Conservation (phyloP, 164 flowering plant species). For the Sedum album region DNA sequence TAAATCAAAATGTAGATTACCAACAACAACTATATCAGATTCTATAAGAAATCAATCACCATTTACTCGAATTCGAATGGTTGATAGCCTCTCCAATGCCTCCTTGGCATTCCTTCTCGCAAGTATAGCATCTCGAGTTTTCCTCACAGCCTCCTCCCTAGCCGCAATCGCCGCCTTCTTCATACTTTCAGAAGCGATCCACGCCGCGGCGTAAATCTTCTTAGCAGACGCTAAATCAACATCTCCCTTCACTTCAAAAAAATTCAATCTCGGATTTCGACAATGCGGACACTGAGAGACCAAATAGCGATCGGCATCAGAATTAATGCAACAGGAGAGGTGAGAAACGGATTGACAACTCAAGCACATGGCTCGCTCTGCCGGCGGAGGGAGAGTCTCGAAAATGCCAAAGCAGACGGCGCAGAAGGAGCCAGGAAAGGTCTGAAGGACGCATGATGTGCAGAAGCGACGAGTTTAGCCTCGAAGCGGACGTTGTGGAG, state of each 20-base stretch:
- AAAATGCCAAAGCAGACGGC: not conserved
- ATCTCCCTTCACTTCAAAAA: not conserved
- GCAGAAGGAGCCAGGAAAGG: conserved; percentile 1
- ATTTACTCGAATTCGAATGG: too few species aligned
- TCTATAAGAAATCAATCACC: too few species aligned
- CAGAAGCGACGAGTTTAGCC: not conserved
- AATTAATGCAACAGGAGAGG: not conserved
- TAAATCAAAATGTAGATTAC: too few species aligned
- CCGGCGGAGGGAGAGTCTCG: not conserved
- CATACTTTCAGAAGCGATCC: not conserved
- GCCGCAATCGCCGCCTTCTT: not conserved
- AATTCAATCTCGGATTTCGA: not conserved
- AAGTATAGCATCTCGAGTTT: not conserved
- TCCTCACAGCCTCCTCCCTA: not conserved
- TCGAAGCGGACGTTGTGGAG: conserved; percentile 2
- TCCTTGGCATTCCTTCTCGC: not conserved
- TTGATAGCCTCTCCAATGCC: conserved; percentile 1
- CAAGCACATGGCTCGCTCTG: not conserved
- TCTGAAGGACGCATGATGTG: conserved; percentile 4
- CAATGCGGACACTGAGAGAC: not conserved
- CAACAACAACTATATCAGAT: too few species aligned
- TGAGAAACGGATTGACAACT: not conserved
- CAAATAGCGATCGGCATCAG: not conserved
- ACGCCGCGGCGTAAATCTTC: not conserved
- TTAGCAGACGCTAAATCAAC: not conserved